A percentile compares a stretch with the other conserved stretches of the same genome.
Evolutionary conservation across 106 monocot genomes (phyloP).

Genomic region (Gastrodia elata): DNA sequence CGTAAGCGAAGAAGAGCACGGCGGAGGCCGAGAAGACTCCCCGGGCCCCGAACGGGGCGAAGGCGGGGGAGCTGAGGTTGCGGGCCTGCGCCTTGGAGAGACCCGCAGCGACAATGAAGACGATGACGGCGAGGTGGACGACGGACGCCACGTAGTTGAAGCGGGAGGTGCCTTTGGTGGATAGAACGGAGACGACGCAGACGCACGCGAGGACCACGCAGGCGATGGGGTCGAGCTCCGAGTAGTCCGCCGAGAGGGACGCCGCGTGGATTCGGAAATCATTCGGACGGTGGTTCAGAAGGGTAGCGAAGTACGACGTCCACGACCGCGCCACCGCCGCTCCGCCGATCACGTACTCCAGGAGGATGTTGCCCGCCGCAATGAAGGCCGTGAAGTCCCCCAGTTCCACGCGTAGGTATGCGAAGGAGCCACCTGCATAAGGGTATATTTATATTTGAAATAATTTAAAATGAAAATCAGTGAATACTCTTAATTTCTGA

Average conservation of each 20-base stretch:
- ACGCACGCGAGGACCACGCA: slow-evolving; percentile 34
- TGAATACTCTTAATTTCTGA: too few species aligned
- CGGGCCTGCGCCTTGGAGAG: slow-evolving; percentile 52
- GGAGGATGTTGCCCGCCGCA: slow-evolving; percentile 88
- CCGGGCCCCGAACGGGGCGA: slow-evolving; percentile 51
- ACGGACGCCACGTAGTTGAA: slow-evolving; percentile 81
- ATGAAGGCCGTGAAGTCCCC: slow-evolving; percentile 92
- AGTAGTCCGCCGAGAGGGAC: slow-evolving; percentile 44
- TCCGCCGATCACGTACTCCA: slow-evolving; percentile 81
- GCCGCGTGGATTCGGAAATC: slow-evolving; percentile 75
- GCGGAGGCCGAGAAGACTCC: slow-evolving; percentile 68
- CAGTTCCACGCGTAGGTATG: slow-evolving; percentile 84
- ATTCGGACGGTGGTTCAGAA: slow-evolving; percentile 63
- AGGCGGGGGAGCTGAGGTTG: slow-evolving; percentile 55
- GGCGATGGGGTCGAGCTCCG: slow-evolving; percentile 74
- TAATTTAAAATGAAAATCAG: too few species aligned
- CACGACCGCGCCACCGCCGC: slow-evolving; percentile 82
- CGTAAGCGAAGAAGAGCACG: slow-evolving; percentile 80
- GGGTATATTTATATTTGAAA: background rate
- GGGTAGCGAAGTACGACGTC: slow-evolving; percentile 90
- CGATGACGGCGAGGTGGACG: slow-evolving; percentile 55
- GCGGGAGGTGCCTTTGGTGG: slow-evolving; percentile 79
- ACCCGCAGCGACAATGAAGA: slow-evolving; percentile 77
- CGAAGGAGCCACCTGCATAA: slow-evolving; percentile 65
- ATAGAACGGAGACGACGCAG: slow-evolving; percentile 43